A percentile compares a stretch with the other conserved stretches of the same genome.
Evolutionary conservation across 345 rosid species (phyloP).

Genomic region (Hibiscus syriacus): DNA sequence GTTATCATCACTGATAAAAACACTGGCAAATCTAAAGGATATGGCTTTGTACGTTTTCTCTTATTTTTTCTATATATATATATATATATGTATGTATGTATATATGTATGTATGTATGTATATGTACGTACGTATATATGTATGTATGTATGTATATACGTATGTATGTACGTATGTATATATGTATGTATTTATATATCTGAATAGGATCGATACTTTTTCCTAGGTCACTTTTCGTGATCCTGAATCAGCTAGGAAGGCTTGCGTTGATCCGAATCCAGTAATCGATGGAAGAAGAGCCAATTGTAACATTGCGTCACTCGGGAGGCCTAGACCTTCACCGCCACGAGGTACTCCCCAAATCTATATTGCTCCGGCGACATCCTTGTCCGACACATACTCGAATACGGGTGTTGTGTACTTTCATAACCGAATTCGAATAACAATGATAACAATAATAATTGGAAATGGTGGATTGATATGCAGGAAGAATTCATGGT

Average conservation of each 20-base stretch:
- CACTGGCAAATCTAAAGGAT: slow-evolving; percentile 90
- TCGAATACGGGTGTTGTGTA: background rate
- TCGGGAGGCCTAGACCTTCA: slow-evolving; percentile 78
- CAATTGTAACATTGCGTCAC: slow-evolving; percentile 85
- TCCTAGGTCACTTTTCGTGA: slow-evolving; percentile 80
- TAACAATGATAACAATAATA: background rate
- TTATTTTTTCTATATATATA: background rate
- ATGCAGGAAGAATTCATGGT: slow-evolving; percentile 36
- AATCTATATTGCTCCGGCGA: background rate
- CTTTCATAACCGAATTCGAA: background rate
- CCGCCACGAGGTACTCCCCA: slow-evolving; percentile 59
- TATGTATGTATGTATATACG: background rate
- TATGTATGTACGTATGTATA: too few relatives aligned
- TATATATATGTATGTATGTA: background rate
- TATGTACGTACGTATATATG: too few relatives aligned
- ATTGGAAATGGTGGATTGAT: background rate
- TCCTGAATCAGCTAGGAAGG: slow-evolving; percentile 77
- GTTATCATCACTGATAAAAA: slow-evolving; percentile 76
- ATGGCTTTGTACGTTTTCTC: slow-evolving; percentile 67
- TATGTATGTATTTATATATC: too few relatives aligned
- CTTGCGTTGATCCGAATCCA: slow-evolving; percentile 77
- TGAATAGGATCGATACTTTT: background rate
- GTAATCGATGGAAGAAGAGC: slow-evolving; percentile 87
- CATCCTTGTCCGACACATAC: too few relatives aligned
- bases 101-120: background rate